phyloP scores from a whole-genome alignment of 2,329 filamentous ascomycete species.

The Cladophialophora chaetospira region DNA sequence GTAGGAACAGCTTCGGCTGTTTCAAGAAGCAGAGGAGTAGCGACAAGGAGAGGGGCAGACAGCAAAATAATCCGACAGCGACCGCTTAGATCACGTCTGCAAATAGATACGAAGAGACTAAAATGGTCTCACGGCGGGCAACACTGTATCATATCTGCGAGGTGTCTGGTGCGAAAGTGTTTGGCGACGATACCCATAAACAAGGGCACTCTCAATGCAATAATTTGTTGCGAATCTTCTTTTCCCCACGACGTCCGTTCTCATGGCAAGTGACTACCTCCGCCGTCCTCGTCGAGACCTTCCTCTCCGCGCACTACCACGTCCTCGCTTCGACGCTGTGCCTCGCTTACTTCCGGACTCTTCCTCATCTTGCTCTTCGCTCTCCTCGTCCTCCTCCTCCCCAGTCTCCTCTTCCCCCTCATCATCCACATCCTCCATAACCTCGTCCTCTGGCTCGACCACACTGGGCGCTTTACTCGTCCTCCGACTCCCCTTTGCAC shows the following conservation, averaged over 20 bases:
- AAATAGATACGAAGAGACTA: background rate
- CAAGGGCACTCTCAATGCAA: too few species aligned
- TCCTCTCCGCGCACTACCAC: slow-evolving; percentile 41
- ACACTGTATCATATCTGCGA: too few species aligned
- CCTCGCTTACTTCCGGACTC: background rate
- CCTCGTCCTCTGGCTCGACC: slow-evolving; percentile 40
- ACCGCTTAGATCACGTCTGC: too few species aligned
- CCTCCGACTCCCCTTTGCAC: slow-evolving; percentile 30
- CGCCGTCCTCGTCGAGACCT: slow-evolving; percentile 50
- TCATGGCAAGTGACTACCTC: slow-evolving; percentile 28
- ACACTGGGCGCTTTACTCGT: slow-evolving; percentile 36
- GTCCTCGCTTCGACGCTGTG: background rate
- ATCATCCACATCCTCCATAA: slow-evolving; percentile 37
- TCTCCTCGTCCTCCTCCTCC: slow-evolving; percentile 37
- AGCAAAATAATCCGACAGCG: slow-evolving; percentile 2
- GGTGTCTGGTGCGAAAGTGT: too few species aligned
- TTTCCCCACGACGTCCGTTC: background rate
- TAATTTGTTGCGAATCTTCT: too few species aligned
- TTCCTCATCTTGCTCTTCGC: background rate
- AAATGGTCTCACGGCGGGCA: too few species aligned
- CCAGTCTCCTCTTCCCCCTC: slow-evolving; percentile 44
- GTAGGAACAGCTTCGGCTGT: slow-evolving; percentile 83
- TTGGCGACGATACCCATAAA: too few species aligned
- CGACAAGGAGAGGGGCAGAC: slow-evolving; percentile 28
- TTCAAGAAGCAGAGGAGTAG: slow-evolving; percentile 65